A percentile compares a stretch with the other conserved stretches of the same genome.
Evolutionary conservation across 2,329 filamentous ascomycete species (phyloP).

Genomic region (Stylonectria norvegica): DNA sequence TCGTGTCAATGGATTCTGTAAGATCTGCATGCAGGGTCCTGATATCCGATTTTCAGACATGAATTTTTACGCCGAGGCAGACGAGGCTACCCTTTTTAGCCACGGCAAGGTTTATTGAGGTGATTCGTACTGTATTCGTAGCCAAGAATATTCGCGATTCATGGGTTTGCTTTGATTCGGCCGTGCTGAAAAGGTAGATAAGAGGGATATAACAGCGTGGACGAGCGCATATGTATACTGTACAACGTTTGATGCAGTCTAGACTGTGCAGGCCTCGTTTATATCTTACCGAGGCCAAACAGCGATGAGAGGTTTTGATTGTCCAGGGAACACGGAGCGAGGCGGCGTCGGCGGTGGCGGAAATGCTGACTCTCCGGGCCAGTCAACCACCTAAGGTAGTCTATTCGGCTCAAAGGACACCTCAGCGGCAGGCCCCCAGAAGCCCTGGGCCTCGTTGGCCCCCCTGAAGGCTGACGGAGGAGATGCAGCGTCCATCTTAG

Average conservation of each 20-base stretch:
- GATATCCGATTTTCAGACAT: no score
- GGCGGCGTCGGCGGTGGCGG: constrained; percentile 25
- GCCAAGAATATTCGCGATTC: no score
- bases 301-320: constrained; percentile 11
- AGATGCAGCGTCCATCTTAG: constrained; percentile 17
- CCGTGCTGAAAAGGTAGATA: constrained; percentile 19
- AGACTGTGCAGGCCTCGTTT: constrained; percentile 16
- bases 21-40: no score
- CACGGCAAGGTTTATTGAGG: no score
- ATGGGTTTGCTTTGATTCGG: constrained; percentile 11
- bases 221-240: constrained; percentile 15
- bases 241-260: constrained; percentile 11
- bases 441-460: constrained; percentile 2
- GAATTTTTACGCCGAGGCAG: no score
- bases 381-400: no score
- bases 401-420: constrained; percentile 26
- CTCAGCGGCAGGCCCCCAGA: constrained; percentile 9
- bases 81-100: no score
- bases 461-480: constrained; percentile 10
- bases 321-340: constrained; percentile 18
- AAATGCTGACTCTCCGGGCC: constrained; percentile 2
- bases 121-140: no score
- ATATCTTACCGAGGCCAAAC: constrained; percentile 18
- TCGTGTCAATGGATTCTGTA: constrained; percentile 20
- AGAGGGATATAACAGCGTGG: constrained; percentile 12